A percentile compares a stretch with the other conserved stretches of the same genome.
These are phyloP conservation scores for Mycena latifolia DNA, from an alignment of 768 basidiomycete genomes.

Conservation along the genomic window DNA sequence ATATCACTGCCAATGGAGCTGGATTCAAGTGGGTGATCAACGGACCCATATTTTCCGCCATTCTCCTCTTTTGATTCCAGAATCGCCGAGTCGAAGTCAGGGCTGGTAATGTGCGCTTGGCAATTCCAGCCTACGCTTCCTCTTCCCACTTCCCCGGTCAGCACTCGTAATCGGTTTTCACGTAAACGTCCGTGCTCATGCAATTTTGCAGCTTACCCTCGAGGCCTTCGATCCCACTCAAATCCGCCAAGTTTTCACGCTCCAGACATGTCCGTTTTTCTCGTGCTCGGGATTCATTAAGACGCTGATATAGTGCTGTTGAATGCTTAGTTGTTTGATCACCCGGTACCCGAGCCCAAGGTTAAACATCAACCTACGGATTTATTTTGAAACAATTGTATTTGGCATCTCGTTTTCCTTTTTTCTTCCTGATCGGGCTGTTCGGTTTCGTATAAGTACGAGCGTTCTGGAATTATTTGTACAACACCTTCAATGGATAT, in stretches of 20 bases:
- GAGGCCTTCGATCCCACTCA: not conserved
- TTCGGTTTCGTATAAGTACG: too few species aligned
- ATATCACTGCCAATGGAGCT: not conserved
- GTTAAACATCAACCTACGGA: too few species aligned
- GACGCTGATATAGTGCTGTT: not conserved
- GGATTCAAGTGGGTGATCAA: not conserved
- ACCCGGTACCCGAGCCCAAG: too few species aligned
- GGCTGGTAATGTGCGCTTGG: not conserved
- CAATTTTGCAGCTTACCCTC: conserved; percentile 2
- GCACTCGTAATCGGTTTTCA: not conserved
- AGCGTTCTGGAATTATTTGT: too few species aligned
- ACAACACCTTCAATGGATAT: too few species aligned
- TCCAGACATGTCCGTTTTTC: conserved; percentile 1
- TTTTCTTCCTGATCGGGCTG: too few species aligned
- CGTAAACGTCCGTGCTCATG: too few species aligned
- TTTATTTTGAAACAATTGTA: too few species aligned
- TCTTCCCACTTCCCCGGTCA: conserved; percentile 2
- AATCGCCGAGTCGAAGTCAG: not conserved
- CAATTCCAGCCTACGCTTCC: conserved; percentile 3
- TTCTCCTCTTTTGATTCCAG: not conserved
- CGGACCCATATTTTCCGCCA: not conserved
- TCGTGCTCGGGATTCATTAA: not conserved
- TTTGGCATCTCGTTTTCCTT: too few species aligned
- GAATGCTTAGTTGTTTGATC: not conserved
- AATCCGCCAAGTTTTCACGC: conserved; percentile 6